Evolutionary conservation across 2,329 filamentous ascomycete species (phyloP).

Genomic region (Calonectria henricotiae): DNA sequence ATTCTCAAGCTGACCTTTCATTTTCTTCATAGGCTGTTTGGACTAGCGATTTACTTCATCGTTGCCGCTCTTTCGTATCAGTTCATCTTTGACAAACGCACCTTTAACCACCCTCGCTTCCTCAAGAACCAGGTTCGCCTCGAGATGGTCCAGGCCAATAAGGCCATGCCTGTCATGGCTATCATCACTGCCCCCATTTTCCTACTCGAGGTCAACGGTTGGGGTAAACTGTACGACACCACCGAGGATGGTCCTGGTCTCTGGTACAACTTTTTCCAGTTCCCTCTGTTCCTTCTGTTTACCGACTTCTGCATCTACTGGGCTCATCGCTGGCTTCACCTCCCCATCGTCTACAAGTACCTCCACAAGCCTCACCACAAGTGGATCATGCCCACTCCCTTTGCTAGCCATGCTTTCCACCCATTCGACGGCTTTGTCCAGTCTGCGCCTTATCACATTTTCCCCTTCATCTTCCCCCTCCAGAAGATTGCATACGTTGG

Average conservation of each 20-base stretch:
- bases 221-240: conserved; percentile 90
- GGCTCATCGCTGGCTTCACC: conserved; percentile 90
- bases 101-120: conserved; percentile 92
- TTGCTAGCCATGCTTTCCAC: conserved; percentile 94
- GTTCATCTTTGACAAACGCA: conserved; percentile 93
- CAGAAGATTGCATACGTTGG: conserved; percentile 91
- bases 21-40: conserved; percentile 80
- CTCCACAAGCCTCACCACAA: conserved; percentile 99
- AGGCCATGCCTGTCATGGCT: conserved; percentile 86
- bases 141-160: conserved; percentile 87
- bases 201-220: conserved; percentile 86
- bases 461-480: conserved; percentile 92
- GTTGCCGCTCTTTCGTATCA: conserved; percentile 88
- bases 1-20: not conserved
- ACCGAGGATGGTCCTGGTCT: conserved; percentile 81
- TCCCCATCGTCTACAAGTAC: conserved; percentile 83
- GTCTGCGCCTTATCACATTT: conserved; percentile 92
- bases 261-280: conserved; percentile 87
- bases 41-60: conserved; percentile 86
- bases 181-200: conserved; percentile 87
- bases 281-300: conserved; percentile 89
- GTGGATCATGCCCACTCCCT: conserved; percentile 99
- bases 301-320: conserved; percentile 94
- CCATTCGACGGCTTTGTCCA: conserved; percentile 93
- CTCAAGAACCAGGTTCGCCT: conserved; percentile 92